Evolutionary conservation across 2,329 filamentous ascomycete genomes (phyloP), one percentile per base, ranked within the genome.

Genomic region (Emericellopsis atlantica): DNA sequence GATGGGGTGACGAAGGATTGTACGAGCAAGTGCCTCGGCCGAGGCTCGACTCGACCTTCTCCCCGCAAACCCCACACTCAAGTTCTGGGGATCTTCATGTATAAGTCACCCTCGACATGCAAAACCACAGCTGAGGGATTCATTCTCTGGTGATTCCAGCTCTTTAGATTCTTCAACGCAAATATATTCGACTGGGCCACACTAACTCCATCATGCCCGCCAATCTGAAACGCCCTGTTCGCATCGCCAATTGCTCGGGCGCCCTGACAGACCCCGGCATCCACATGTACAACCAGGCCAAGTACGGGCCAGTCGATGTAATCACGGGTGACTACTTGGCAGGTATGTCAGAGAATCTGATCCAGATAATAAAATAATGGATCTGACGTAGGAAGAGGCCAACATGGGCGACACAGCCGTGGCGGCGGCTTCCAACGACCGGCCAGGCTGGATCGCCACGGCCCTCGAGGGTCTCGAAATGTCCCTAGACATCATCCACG

Each of bases 261-360:
- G 46, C 50, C 11, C 16, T 45, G 15, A 49, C 39, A 7, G 51
- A 54, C 40, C 46, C 48, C 2, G 48, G 41, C 16, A 36, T 48
- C 7, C 45, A 54, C 36, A 57, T 56, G 53, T 48, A 51, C 31
- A 54, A 51, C 18, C 54, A 57, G 18, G 54, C 53, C n/a, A 51
- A 42, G 18, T 45, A 49, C 36, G 53, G 52, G n/a, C 48, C 48
- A 2, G 48, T 57, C 10, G 70, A 74, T 47, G 66, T 73, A 15
- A 70, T 74, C 37, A 73, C 67, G 0, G 69, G 70, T 10, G 71
- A 74, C 45, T 74, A 70, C 47, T 60, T 72, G 32, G 64, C 66
- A 9, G 65, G 64, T 61, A 48, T 44, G 16, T 15, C 7, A 6
- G 35, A 26, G n/a, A 10, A 6, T 11, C 33, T 3, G 3, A 9